Percentiles rank a stretch among this genome's conserved stretches.
phyloP scores from a whole-genome alignment of 2,329 filamentous ascomycete genomes.

The Aspergillus ochraceus region DNA sequence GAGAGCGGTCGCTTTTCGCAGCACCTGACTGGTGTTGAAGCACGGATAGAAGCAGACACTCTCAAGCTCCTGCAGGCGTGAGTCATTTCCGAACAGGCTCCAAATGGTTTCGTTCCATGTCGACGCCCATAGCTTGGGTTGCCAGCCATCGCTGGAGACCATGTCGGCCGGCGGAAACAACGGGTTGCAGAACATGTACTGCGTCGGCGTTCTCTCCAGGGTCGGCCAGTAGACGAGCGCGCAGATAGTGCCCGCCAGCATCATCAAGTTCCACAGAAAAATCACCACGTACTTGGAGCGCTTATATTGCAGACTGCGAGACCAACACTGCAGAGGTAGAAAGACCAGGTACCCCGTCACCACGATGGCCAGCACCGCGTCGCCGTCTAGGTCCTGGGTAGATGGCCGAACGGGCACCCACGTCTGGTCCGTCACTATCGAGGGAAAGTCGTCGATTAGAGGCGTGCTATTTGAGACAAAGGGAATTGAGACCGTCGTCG shows the following conservation, averaged over 20 bases:
- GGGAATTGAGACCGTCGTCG: constrained; percentile 24
- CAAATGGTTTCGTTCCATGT: constrained; percentile 33
- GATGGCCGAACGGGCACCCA: constrained; percentile 26
- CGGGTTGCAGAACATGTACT: constrained; percentile 36
- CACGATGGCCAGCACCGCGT: constrained; percentile 35
- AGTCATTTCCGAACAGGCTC: constrained; percentile 25
- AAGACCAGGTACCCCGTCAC: constrained; percentile 36
- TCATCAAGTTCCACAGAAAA: constrained; percentile 31
- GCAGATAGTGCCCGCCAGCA: constrained; percentile 32
- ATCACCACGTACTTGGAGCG: constrained; percentile 29
- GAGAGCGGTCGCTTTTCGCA: constrained; percentile 23
- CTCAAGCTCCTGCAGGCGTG: constrained; percentile 19
- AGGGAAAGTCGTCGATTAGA: constrained; percentile 17
- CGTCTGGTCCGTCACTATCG: constrained; percentile 21
- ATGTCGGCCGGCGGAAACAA: constrained; percentile 21
- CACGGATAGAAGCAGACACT: constrained; percentile 36
- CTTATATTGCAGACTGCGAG: constrained; percentile 26
- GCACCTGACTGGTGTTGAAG: constrained; percentile 29
- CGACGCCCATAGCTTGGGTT: constrained; percentile 22
- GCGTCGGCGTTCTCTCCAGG: constrained; percentile 16
- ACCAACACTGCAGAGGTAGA: constrained; percentile 35
- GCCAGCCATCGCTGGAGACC: constrained; percentile 29
- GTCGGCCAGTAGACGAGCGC: constrained; percentile 26
- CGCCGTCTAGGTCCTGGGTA: constrained; percentile 31
- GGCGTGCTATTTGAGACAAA: constrained; percentile 17